Evolutionary conservation across 2,329 filamentous ascomycete genomes (phyloP).

Genomic region (Fusarium longipes): DNA sequence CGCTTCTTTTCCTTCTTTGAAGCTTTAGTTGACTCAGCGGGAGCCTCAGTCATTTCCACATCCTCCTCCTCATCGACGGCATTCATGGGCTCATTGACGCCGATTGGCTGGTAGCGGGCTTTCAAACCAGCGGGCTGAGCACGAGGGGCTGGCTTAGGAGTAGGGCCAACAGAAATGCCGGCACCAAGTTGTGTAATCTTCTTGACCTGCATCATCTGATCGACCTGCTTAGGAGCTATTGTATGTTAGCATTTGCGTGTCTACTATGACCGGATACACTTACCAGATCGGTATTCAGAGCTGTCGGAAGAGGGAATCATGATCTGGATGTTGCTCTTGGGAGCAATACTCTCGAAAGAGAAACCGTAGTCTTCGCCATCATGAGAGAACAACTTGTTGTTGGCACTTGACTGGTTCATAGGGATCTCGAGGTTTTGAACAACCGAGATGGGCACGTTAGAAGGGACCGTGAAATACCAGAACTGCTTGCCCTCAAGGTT

Average conservation of each 20-base stretch:
- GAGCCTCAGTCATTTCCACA: constrained; percentile 58
- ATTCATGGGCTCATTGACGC: constrained; percentile 56
- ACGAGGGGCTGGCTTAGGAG: constrained; percentile 64
- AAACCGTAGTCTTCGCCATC: constrained; percentile 72
- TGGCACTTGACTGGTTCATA: constrained; percentile 64
- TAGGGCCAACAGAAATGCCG: constrained; percentile 54
- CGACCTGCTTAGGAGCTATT: constrained; percentile 57
- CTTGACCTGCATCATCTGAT: constrained; percentile 73
- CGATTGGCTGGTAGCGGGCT: constrained; percentile 75
- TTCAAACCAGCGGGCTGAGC: constrained; percentile 75
- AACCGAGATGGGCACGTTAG: constrained; percentile 74
- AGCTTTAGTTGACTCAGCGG: constrained; percentile 44
- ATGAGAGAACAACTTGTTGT: constrained; percentile 68
- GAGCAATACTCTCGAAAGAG: constrained; percentile 63
- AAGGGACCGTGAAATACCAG: constrained; percentile 83
- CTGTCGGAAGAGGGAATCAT: constrained; percentile 69
- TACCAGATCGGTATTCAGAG: constrained; percentile 65
- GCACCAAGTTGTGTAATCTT: constrained; percentile 69
- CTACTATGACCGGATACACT: constrained; percentile 41
- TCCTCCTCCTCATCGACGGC: constrained; percentile 60
- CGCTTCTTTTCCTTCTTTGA: constrained; percentile 52
- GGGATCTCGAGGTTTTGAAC: constrained; percentile 73
- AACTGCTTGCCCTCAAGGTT: constrained; percentile 77
- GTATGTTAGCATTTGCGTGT: constrained; percentile 15
- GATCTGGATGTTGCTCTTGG: constrained; percentile 65